Evolutionary conservation across 164 flowering plant species (phyloP), one percentile per base, ranked within the genome.

Genomic region (Aristolochia californica): DNA sequence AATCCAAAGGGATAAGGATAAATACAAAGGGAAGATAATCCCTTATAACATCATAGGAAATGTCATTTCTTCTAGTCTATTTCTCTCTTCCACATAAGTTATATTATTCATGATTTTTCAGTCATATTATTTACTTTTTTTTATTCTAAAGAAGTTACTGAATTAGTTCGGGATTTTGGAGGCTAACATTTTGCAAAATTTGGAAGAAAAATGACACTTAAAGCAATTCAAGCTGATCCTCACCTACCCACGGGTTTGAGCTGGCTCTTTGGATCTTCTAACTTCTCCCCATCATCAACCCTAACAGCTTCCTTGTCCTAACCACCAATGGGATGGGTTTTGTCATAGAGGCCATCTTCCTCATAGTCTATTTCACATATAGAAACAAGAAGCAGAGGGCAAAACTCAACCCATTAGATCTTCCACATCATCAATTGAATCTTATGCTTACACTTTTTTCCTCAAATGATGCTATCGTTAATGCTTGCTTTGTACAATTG

Each of bases 261-360:
- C 49, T 79, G 83, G 18, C 55, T 53, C 40, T 76, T 28, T 74
- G 83, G 83, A 58, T 72, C 11, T 58, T 76, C 59, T 79, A 74
- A 18, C 80, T 80, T n/a, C 48, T 70, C 0, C 83, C 83, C 1
- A 0, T 66, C 13, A 78, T 76, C 13, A 77, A 70, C 58, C 78
- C 83, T 7, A 43, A 79, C 47, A 79, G 83, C 58, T 24, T 38
- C 40, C 67, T 78, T 0, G 78, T 78, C n/a, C 34, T 70, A 59
- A 76, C 83, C 60, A 78, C 74, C 25, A 78, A 78, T 43, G 55
- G 58, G 10, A 20, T 62, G 15, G 83, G 83, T 0, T 58, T 70
- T 10, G 27, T 50, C 17, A 54, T 78, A 14, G 79, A 76, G 68
- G 0, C 55, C 45, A 16, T 24, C 45, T 79, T 72, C 63, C 48